Evolutionary conservation across 1,139 yeast species (phyloP).

Genomic region (Pneumocystis canis): DNA sequence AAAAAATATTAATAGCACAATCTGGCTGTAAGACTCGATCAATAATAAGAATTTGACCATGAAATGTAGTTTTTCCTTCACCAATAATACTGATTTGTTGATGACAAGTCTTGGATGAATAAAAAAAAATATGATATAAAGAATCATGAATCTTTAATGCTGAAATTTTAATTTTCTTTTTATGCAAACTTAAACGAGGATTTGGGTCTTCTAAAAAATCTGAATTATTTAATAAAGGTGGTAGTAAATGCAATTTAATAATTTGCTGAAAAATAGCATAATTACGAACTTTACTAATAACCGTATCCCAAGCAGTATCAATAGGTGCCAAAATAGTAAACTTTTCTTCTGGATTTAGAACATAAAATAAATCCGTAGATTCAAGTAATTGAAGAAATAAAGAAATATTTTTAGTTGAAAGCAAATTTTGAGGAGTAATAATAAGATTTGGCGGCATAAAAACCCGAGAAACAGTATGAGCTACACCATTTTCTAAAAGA

Average conservation of each 20-base stretch:
- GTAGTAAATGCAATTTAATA: not conserved
- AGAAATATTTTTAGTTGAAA: not conserved
- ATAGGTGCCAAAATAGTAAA: not conserved
- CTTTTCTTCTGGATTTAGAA: not conserved
- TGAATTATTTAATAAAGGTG: not conserved
- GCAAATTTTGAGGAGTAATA: not conserved
- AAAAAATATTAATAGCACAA: not conserved
- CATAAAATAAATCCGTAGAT: not conserved
- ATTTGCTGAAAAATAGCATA: not conserved
- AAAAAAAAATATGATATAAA: not conserved
- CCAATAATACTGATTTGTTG: not conserved
- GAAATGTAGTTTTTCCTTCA: not conserved
- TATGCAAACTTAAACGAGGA: not conserved
- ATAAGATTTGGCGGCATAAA: not conserved
- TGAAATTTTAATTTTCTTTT: not conserved
- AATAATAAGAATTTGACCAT: not conserved
- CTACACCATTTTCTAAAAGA: not conserved
- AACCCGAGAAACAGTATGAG: not conserved
- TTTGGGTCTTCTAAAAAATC: not conserved
- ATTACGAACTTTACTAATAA: not conserved
- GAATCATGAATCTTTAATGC: not conserved
- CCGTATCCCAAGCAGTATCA: not conserved
- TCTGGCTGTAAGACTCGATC: not conserved
- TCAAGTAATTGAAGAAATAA: not conserved
- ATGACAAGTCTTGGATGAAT: not conserved